Base-by-base conservation (phyloP, 495 filamentous ascomycete species). In the Aspergillus avenaceus region DNA sequence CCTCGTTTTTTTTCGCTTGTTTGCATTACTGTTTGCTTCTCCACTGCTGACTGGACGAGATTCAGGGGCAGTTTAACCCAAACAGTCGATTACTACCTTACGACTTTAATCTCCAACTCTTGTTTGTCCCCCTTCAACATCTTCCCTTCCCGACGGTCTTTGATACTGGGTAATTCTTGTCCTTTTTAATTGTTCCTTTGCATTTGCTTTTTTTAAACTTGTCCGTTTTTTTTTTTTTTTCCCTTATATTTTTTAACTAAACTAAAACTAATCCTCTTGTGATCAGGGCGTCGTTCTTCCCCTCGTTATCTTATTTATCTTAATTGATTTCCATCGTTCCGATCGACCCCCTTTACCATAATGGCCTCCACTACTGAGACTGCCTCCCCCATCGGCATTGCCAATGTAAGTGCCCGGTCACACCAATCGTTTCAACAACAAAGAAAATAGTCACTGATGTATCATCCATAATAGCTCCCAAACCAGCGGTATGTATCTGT, bases 371-470 rank as follows among this genome's bases (percentile, higher is more conserved):
- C 86, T 65, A 84, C 83, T 58, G 91, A 96, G 73, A 87, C 86
- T 67, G 86, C 87, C 54, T 87, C 88, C 65, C 90, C 90, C 63
- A 97, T 97, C 87, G 92, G 92, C 80, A 97, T 98, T 86, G 93
- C 93, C 81, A 98, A 98, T 78, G 84, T 87, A 72, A 73, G 84
- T 78, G 21, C 40, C 50, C 16, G 34, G 21, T 19, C 11, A 38
- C 7, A 21, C 34, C 16, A 13, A 38, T 9, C 6, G 21, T 31
- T 12, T 26, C 4, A 7, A 18, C 9, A 23, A 13, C 4, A 28
- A 25, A 22, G 28, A 19, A 31, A 4, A 38, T 26, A n/a, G 8
- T 24, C 36, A 48, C 45, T 47, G 8, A 58, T 41, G 19, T 7
- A 34, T 47, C 13, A 19, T 52, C 18, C n/a, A 28, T 13, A 63